These are phyloP conservation scores for Podospora anserina DNA, from an alignment of 495 filamentous ascomycete species.

Conservation along the genomic window DNA sequence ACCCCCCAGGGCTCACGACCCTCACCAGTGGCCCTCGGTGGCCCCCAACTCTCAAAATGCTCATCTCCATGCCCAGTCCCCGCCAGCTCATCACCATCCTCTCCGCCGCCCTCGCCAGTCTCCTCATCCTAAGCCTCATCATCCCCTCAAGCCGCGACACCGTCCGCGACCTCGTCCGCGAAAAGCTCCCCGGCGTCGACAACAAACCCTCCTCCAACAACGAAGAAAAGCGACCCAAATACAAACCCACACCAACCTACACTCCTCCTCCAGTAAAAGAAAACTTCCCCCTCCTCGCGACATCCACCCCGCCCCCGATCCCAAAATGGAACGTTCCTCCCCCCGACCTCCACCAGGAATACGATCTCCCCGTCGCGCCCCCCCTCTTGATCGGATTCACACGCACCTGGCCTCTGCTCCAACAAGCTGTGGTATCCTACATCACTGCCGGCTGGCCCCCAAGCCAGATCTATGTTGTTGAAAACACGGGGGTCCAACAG, in stretches of 20 bases:
- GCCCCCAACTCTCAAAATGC: conserved; percentile 8
- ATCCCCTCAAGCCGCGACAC: conserved; percentile 1
- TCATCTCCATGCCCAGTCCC: conserved; percentile 12
- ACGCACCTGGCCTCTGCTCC: conserved; percentile 55
- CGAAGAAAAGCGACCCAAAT: conserved; percentile 23
- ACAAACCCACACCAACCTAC: conserved; percentile 36
- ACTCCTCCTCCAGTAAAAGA: conserved; percentile 36
- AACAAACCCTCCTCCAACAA: background rate
- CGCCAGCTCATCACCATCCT: conserved; percentile 9
- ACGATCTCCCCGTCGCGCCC: conserved; percentile 37
- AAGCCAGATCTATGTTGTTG: conserved; percentile 58
- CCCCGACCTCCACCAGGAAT: conserved; percentile 33
- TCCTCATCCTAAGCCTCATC: conserved; percentile 3
- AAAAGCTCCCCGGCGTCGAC: background rate
- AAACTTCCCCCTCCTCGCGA: conserved; percentile 39
- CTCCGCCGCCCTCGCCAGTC: background rate
- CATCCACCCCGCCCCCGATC: conserved; percentile 39
- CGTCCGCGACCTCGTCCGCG: conserved; percentile 1
- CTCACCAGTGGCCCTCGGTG: background rate
- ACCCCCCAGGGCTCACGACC: background rate
- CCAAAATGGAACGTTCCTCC: conserved; percentile 42
- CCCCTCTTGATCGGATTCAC: conserved; percentile 62
- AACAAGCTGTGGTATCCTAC: conserved; percentile 57
- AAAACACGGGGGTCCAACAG: conserved; percentile 61
- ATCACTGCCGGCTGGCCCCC: conserved; percentile 62